A percentile compares a stretch with the other conserved stretches of the same genome.
These are phyloP conservation scores for Exserohilum rostratum DNA, from an alignment of 2,329 filamentous ascomycete species.

Conservation along the genomic window DNA sequence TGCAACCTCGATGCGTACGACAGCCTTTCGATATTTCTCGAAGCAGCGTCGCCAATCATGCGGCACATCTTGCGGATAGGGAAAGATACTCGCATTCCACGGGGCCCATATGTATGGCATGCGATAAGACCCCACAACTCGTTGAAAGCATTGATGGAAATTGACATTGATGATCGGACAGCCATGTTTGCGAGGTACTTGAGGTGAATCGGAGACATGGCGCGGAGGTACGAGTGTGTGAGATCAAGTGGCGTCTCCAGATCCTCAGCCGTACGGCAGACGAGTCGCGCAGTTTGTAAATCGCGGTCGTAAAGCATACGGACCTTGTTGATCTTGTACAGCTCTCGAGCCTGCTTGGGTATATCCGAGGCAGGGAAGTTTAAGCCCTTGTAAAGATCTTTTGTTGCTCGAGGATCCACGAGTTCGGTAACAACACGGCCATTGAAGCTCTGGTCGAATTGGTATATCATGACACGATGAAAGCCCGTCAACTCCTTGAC, in stretches of 20 bases:
- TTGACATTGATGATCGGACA: conserved; percentile 92
- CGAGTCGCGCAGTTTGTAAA: conserved; percentile 76
- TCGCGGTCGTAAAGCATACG: conserved; percentile 86
- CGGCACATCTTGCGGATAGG: conserved; percentile 92
- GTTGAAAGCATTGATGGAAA: conserved; percentile 84
- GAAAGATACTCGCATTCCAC: conserved; percentile 89
- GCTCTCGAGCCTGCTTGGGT: conserved; percentile 81
- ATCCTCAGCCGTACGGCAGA: conserved; percentile 77
- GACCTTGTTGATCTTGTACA: conserved; percentile 90
- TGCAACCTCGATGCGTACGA: conserved; percentile 86
- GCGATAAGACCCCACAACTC: conserved; percentile 89
- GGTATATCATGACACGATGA: conserved; percentile 90
- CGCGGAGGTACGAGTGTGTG: conserved; percentile 81
- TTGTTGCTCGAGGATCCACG: conserved; percentile 78
- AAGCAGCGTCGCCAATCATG: conserved; percentile 82
- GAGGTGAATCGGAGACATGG: conserved; percentile 88
- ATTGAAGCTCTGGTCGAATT: conserved; percentile 83
- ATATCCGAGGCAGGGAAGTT: conserved; percentile 90
- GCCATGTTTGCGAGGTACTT: conserved; percentile 90
- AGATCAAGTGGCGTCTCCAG: conserved; percentile 78
- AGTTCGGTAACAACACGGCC: conserved; percentile 87
- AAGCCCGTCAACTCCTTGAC: conserved; percentile 90
- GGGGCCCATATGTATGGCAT: conserved; percentile 78
- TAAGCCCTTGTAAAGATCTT: conserved; percentile 84
- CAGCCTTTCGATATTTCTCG: conserved; percentile 83